Percentiles rank a stretch among this genome's conserved stretches.
Conservation (phyloP, 2,329 filamentous ascomycete species). For the Trichoderma afroharzianum region DNA sequence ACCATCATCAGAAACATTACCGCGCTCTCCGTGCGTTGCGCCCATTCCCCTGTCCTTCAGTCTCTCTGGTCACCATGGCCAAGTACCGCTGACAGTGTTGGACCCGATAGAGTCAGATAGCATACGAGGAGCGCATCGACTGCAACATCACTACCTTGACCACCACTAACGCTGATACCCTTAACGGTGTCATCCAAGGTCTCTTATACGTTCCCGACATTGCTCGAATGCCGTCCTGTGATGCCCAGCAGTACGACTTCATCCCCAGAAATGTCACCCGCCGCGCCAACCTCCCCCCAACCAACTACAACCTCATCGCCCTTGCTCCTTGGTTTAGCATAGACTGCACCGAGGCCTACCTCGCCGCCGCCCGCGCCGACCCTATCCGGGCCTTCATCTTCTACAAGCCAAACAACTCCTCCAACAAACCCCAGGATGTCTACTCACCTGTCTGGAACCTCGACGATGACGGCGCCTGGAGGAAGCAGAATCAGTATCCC, state of each 20-base stretch:
- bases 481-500: conserved; percentile 65
- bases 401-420: conserved; percentile 55
- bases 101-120: conserved; percentile 40
- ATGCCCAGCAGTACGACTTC: conserved; percentile 57
- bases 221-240: conserved; percentile 55
- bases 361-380: conserved; percentile 57
- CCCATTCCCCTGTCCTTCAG: conserved; percentile 19
- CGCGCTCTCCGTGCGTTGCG: conserved; percentile 53
- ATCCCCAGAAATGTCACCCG: conserved; percentile 75
- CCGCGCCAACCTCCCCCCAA: conserved; percentile 61
- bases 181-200: conserved; percentile 65
- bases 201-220: conserved; percentile 83
- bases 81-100: conserved; percentile 21
- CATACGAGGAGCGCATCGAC: conserved; percentile 49
- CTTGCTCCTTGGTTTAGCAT: conserved; percentile 81
- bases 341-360: conserved; percentile 69
- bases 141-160: conserved; percentile 73
- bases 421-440: conserved; percentile 60
- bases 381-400: conserved; percentile 62
- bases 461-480: conserved; percentile 68
- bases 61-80: background rate
- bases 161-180: conserved; percentile 57
- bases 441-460: conserved; percentile 68
- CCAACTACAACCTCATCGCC: conserved; percentile 72
- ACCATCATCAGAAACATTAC: conserved; percentile 57